Base-by-base conservation (phyloP, 495 filamentous ascomycete species). In the Filosporella fistucella region DNA sequence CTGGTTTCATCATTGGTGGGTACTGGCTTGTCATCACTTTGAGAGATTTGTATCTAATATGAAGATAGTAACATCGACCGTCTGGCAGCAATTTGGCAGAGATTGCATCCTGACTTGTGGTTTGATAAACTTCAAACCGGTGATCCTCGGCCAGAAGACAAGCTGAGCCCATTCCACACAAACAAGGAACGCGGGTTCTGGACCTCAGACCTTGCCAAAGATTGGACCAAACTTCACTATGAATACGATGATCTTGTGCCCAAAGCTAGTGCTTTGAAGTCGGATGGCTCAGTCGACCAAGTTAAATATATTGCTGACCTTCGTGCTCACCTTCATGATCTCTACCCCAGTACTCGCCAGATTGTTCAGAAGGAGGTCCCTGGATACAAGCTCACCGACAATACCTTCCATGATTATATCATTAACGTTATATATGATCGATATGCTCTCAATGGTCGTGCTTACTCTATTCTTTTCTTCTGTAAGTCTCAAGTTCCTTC, bases 41-140 rank as follows among this genome's bases (percentile, higher is more conserved):
- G 2, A 18, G 16, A 2, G 14, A n/a, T 4, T 6, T 4, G 16
- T 6, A 14, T 3, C 14, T 21, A 62, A 65, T 23, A 30, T 8
- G 8, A 8, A n/a, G 8, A n/a, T 30, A 30, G 28, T n/a, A 30
- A 30, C n/a, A 30, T 30, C n/a, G 66, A 68, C 49, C 64, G 66
- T 17, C 26, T 66, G 13, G 60, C 55, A 21, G 63, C 66, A 2
- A 11, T 68, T 2, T 68, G 66, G 66, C 63, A 68, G 51, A 36
- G 47, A 13, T n/a, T 66, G 0, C 60, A 66, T 34, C 57, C 57
- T 2, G 52, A 63, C 20, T 57, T 58, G 14, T 68, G 59, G 57
- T 56, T 67, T 33, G 48, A 55, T 11, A 42, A 53, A 13, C 40
- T 4, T 9, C 20, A 29, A 26, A 4, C 2, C 2, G 6, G 12